phyloP scores from a whole-genome alignment of 805 yeast species.

The Lachancea kluyveri region DNA sequence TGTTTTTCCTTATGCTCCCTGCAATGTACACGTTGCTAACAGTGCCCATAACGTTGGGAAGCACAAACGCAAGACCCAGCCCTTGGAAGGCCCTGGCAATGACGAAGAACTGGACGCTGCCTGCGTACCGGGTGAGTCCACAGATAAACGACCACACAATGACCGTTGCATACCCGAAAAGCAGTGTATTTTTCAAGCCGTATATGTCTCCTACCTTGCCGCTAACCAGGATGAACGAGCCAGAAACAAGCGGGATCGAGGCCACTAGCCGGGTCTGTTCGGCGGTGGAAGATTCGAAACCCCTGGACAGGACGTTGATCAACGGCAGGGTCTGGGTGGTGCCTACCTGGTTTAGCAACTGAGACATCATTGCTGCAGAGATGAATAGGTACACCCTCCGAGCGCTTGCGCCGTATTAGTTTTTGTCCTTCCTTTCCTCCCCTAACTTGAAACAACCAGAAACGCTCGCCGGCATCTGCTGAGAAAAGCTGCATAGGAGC shows the following conservation, averaged over 20 bases:
- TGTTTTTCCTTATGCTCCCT: constrained; percentile 40
- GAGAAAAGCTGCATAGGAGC: too few relatives aligned
- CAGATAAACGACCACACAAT: constrained; percentile 52
- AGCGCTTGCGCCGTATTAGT: too few relatives aligned
- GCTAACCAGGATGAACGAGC: constrained; percentile 62
- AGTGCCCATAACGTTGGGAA: constrained; percentile 57
- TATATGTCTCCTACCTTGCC: constrained; percentile 70
- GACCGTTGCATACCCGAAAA: constrained; percentile 51
- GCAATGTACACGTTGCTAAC: constrained; percentile 40
- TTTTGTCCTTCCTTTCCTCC: too few relatives aligned
- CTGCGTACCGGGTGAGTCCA: constrained; percentile 50
- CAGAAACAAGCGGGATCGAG: constrained; percentile 61
- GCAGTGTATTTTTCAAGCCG: constrained; percentile 51
- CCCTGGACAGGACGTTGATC: constrained; percentile 30
- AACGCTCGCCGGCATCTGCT: too few relatives aligned
- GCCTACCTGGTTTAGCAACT: constrained; percentile 37
- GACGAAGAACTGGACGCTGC: constrained; percentile 44
- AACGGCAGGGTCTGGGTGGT: constrained; percentile 34
- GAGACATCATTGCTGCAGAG: constrained; percentile 29
- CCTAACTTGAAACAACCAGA: too few relatives aligned
- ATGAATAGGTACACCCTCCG: constrained; percentile 27
- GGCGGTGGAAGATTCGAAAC: constrained; percentile 28
- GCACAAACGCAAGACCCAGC: constrained; percentile 50
- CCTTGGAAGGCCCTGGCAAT: constrained; percentile 56
- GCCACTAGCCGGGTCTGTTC: constrained; percentile 63